These are phyloP conservation scores for Beta lomatogona DNA, from an alignment of 179 eudicot species.

Conservation along the genomic window DNA sequence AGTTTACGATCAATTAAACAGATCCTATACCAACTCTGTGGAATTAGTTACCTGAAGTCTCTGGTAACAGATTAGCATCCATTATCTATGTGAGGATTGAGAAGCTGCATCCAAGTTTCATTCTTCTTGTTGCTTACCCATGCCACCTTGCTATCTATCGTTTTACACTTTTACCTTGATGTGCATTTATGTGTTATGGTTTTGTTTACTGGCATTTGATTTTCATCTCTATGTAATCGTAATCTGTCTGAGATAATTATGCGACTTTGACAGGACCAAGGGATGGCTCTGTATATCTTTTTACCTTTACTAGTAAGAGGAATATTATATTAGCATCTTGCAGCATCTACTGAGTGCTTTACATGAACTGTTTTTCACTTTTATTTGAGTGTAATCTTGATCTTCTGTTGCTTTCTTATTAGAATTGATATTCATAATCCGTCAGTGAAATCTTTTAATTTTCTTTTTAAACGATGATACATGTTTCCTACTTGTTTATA, in stretches of 20 bases:
- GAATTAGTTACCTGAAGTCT: not conserved
- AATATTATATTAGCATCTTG: not conserved
- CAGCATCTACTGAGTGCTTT: not conserved
- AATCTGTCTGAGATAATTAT: not conserved
- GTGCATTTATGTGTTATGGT: not conserved
- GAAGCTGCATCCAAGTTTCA: not conserved
- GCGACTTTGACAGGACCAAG: not conserved
- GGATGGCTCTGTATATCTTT: not conserved
- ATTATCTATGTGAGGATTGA: not conserved
- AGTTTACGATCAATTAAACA: not conserved
- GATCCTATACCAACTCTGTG: not conserved
- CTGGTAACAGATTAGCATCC: not conserved
- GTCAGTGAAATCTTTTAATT: not conserved
- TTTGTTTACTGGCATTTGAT: not conserved
- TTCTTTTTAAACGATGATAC: not conserved
- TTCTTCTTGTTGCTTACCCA: not conserved
- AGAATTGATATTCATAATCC: not conserved
- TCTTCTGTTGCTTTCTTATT: constrained; percentile 1
- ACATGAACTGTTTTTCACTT: not conserved
- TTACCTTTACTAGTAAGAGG: not conserved
- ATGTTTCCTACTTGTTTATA: not conserved
- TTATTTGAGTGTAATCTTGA: not conserved
- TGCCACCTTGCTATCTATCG: not conserved
- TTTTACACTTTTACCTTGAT: not conserved
- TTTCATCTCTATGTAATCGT: not conserved